Base-by-base conservation (phyloP, 257 asterid genomes). In the Solanum bulbocastanum region DNA sequence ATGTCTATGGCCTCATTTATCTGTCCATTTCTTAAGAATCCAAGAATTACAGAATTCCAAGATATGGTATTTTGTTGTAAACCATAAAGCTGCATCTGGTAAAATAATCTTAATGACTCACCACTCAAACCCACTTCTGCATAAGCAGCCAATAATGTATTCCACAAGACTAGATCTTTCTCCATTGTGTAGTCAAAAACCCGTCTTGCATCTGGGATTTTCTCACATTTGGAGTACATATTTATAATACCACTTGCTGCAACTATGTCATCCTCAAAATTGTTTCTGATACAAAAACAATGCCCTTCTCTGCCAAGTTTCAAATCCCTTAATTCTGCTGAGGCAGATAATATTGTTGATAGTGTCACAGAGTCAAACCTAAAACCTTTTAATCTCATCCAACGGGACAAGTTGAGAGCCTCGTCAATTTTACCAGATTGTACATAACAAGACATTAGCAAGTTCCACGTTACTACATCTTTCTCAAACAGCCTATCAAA, bases 381-480 rank as follows among this genome's bases (percentile, higher is more conserved):
- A 86, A 81, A 85, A 25, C 91, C 92, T 35, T 82, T 73, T 62
- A 1, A 27, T 83, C 90, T 87, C 91, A 91, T 89, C 75, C 35
- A 58, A 83, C 42, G 65, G 52, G 88, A 91, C 90, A 89, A 83
- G 30, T 32, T 5, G 58, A 89, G 79, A 14, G 89, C 89, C 46
- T 85, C 76, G 46, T 86, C 83, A 56, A 82, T 44, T 33, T 78
- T 25, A 44, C 88, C 90, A 83, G 87, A 6, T 23, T 82, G 88
- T 62, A 87, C 76, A 40, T 84, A 87, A 62, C 90, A 88, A 85
- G 91, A 87, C 33, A 90, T 75, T 78, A 90, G 40, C 87, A 83
- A 68, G 83, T 88, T 90, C 92, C 92, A 90, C 20, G 90, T 87
- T 25, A 90, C 89, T 78, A 88, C 90, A 87, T 88, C 89, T 87